Conservation (phyloP, 345 rosid species). For the Euclidium syriacum region DNA sequence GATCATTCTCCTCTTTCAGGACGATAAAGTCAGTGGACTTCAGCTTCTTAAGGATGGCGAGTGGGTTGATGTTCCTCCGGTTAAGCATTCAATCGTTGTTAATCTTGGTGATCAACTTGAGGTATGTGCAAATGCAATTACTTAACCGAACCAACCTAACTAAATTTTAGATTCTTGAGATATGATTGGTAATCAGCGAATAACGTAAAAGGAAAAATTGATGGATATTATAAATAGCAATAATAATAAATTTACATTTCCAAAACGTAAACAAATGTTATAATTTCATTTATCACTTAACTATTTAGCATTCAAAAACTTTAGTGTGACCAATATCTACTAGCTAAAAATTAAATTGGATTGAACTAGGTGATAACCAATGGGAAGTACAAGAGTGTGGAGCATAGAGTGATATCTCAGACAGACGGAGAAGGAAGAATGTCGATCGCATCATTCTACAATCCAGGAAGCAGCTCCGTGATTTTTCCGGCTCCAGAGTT, state of each 20-base stretch:
- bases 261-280: too few species aligned
- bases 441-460: constrained; percentile 94
- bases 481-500: constrained; percentile 74
- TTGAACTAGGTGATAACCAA: constrained; percentile 72
- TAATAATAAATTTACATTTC: too few species aligned
- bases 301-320: too few species aligned
- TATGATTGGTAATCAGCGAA: neutral
- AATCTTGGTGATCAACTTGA: constrained; percentile 95
- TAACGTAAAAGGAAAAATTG: too few species aligned
- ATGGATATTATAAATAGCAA: too few species aligned
- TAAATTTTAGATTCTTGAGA: neutral
- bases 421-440: constrained; percentile 58
- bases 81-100: constrained; percentile 86
- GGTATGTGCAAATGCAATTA: constrained; percentile 34
- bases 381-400: constrained; percentile 88
- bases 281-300: too few species aligned
- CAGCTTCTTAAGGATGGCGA: constrained; percentile 86
- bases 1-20: constrained; percentile 84
- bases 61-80: constrained; percentile 92
- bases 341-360: neutral
- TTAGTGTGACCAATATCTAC: neutral
- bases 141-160: constrained; percentile 3
- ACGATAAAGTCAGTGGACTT: constrained; percentile 82
- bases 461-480: constrained; percentile 83
- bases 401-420: constrained; percentile 81